A percentile compares a stretch with the other conserved stretches of the same genome.
Conservation (phyloP, 225 moss, liverwort and hornwort species). For the Thuidium tamariscinum region DNA sequence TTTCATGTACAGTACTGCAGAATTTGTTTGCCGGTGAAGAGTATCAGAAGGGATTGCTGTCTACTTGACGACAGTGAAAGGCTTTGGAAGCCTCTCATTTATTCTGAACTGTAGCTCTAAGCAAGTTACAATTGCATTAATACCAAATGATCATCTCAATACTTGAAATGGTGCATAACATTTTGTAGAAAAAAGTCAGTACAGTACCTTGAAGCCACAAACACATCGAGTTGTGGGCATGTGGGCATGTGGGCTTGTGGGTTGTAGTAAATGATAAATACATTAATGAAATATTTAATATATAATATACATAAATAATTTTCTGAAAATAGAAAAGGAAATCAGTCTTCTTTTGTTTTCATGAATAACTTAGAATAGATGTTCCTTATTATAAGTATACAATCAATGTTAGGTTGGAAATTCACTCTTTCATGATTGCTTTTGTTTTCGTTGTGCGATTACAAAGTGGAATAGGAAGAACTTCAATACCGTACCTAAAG, state of each 20-base stretch:
- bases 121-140: not conserved
- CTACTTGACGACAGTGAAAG: not conserved
- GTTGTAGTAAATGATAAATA: not conserved
- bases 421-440: not conserved
- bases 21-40: too few relatives aligned
- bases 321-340: not conserved
- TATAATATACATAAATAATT: too few relatives aligned
- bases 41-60: too few relatives aligned
- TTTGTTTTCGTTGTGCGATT: not conserved
- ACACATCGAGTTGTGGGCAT: not conserved
- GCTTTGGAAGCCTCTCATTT: not conserved
- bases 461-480: too few relatives aligned
- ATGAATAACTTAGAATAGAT: not conserved
- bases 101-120: not conserved
- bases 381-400: not conserved
- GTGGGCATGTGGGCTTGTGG: not conserved
- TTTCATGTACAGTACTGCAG: too few relatives aligned
- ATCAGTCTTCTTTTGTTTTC: too few relatives aligned
- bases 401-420: not conserved
- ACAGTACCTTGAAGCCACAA: not conserved
- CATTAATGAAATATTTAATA: too few relatives aligned
- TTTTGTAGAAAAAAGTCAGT: not conserved
- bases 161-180: not conserved
- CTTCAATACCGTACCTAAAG: accelerated
- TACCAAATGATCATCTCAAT: not conserved